Conservation (phyloP, 1,284 basidiomycete genomes). For the Fomes fomentarius region DNA sequence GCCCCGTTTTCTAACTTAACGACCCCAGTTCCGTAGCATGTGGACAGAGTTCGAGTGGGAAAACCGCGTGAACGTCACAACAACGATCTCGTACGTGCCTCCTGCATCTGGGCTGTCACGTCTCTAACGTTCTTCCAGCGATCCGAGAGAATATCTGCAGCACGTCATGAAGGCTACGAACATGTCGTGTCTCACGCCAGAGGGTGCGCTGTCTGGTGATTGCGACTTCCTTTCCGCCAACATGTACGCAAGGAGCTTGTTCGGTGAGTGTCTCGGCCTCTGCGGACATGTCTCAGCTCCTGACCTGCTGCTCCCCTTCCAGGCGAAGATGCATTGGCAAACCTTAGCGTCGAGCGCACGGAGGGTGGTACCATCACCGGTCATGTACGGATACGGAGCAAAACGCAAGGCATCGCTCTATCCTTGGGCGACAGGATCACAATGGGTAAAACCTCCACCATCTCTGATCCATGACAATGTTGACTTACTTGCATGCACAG, state of each 20-base stretch:
- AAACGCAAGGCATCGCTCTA: slow-evolving; percentile 94
- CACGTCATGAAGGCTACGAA: slow-evolving; percentile 94
- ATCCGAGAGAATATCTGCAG: slow-evolving; percentile 82
- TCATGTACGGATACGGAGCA: slow-evolving; percentile 91
- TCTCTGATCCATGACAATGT: background rate
- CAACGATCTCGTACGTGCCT: slow-evolving; percentile 68
- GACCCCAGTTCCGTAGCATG: slow-evolving; percentile 95
- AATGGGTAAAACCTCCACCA: slow-evolving; percentile 66
- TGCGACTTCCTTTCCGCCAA: slow-evolving; percentile 95
- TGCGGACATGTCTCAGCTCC: background rate
- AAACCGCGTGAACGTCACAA: slow-evolving; percentile 94
- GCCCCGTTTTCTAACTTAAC: too few species aligned
- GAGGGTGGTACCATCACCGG: slow-evolving; percentile 84
- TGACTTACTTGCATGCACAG: slow-evolving; percentile 34
- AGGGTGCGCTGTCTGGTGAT: slow-evolving; percentile 88
- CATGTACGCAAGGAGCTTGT: slow-evolving; percentile 90
- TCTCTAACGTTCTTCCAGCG: slow-evolving; percentile 41
- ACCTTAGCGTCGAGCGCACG: slow-evolving; percentile 91
- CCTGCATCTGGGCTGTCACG: slow-evolving; percentile 1
- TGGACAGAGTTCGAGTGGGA: slow-evolving; percentile 99
- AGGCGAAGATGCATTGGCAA: slow-evolving; percentile 97
- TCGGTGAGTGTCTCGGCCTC: slow-evolving; percentile 56
- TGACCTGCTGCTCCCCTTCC: slow-evolving; percentile 1
- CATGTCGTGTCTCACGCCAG: slow-evolving; percentile 96
- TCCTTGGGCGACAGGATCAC: slow-evolving; percentile 92